A percentile compares a stretch with the other conserved stretches of the same genome.
Conservation (phyloP, 1,284 basidiomycete genomes). For the Inonotus obliquus region DNA sequence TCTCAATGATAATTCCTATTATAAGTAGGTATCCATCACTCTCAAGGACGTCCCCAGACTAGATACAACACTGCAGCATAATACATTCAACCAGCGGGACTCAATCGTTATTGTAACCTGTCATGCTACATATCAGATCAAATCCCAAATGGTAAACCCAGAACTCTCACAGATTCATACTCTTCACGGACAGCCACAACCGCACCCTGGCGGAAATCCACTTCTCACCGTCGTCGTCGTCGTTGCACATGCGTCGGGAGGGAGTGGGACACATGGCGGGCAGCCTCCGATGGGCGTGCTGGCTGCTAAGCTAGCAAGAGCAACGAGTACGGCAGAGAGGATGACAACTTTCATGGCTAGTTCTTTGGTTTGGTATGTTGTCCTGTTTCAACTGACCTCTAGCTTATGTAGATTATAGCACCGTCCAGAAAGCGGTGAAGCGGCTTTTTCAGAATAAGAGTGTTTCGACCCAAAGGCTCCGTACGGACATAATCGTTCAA, state of each 20-base stretch:
- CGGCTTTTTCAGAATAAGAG: too few species aligned
- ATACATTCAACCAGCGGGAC: too few species aligned
- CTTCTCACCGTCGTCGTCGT: background rate
- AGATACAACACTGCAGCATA: too few species aligned
- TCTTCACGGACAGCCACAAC: slow-evolving; percentile 2
- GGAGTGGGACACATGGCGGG: slow-evolving; percentile 2
- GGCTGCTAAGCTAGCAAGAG: background rate
- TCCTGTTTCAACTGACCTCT: background rate
- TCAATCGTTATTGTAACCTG: too few species aligned
- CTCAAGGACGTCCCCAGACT: too few species aligned
- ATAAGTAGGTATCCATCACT: too few species aligned
- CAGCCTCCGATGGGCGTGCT: background rate
- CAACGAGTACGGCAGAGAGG: background rate
- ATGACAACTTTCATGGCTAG: background rate
- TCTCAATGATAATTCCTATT: too few species aligned
- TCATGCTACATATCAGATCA: too few species aligned
- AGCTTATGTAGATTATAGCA: background rate
- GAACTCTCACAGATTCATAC: background rate
- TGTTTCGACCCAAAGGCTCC: too few species aligned
- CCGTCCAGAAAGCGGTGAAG: background rate
- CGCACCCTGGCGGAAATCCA: slow-evolving; percentile 5
- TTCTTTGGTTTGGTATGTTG: background rate
- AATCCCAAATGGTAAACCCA: too few species aligned
- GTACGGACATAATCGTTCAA: too few species aligned
- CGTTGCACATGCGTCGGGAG: background rate